Evolutionary conservation across 1,139 yeast species (phyloP).

Genomic region (Protomyces inundatus): DNA sequence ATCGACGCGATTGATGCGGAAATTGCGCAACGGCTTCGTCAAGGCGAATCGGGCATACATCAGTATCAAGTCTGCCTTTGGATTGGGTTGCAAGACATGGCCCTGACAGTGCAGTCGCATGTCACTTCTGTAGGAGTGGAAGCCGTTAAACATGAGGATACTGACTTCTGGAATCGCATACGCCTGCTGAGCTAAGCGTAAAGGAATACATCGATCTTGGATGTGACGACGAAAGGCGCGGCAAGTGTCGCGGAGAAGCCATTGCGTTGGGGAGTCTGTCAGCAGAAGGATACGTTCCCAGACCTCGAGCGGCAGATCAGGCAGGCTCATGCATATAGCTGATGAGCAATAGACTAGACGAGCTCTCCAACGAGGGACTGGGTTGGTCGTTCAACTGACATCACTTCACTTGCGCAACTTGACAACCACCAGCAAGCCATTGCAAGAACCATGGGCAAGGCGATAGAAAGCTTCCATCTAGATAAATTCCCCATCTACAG

Average conservation of each 20-base stretch:
- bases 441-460: neutral
- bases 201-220: slow-evolving; percentile 1
- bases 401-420: no score
- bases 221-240: slow-evolving; percentile 11
- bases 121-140: slow-evolving; percentile 14
- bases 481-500: slow-evolving; percentile 9
- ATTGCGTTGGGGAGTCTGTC: slow-evolving; percentile 10
- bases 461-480: neutral
- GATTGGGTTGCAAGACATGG: neutral
- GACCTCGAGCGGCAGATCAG: slow-evolving; percentile 19
- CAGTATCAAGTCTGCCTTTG: slow-evolving; percentile 4
- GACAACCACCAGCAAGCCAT: no score
- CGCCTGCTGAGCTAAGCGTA: neutral
- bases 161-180: slow-evolving; percentile 7
- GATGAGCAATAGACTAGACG: no score
- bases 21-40: slow-evolving; percentile 14
- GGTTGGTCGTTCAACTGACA: no score
- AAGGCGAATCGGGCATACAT: slow-evolving; percentile 15
- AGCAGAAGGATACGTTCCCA: slow-evolving; percentile 10
- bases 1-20: slow-evolving; percentile 17
- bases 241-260: neutral
- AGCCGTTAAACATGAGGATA: slow-evolving; percentile 21
- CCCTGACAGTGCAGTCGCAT: slow-evolving; percentile 1
- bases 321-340: neutral
- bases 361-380: no score